Conservation (phyloP, 805 yeast genomes). For the Candida taoyuanica region DNA sequence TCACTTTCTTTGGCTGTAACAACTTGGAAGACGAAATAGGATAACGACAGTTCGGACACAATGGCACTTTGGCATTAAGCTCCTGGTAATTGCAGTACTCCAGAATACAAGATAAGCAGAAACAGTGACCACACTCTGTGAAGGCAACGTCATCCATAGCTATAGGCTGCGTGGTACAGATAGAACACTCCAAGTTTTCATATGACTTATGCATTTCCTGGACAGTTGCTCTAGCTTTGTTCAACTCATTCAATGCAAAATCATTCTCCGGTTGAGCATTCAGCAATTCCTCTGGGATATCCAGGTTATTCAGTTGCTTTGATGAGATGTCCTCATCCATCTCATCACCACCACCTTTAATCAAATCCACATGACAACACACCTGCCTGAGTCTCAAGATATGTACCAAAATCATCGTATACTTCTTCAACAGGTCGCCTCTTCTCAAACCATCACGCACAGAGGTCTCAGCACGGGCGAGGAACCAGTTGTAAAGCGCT, state of each 20-base stretch:
- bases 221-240: slow-evolving; percentile 23
- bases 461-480: slow-evolving; percentile 58
- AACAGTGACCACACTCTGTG: slow-evolving; percentile 77
- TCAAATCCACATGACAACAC: slow-evolving; percentile 77
- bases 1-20: slow-evolving; percentile 24
- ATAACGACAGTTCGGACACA: slow-evolving; percentile 77
- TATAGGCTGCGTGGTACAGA: slow-evolving; percentile 72
- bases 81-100: slow-evolving; percentile 72
- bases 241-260: slow-evolving; percentile 16
- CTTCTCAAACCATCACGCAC: slow-evolving; percentile 53
- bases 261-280: background rate
- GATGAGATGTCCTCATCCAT: slow-evolving; percentile 44
- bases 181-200: slow-evolving; percentile 68
- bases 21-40: slow-evolving; percentile 46
- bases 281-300: slow-evolving; percentile 21
- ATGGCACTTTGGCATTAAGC: slow-evolving; percentile 37
- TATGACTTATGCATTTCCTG: slow-evolving; percentile 31
- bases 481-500: slow-evolving; percentile 62
- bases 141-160: slow-evolving; percentile 48
- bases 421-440: slow-evolving; percentile 68
- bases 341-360: slow-evolving; percentile 46
- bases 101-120: slow-evolving; percentile 66
- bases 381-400: slow-evolving; percentile 80
- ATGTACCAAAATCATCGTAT: slow-evolving; percentile 77
- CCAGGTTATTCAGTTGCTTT: slow-evolving; percentile 11